Conservation (phyloP, 2,329 filamentous ascomycete species). For the Byssochlamys sp. region DNA sequence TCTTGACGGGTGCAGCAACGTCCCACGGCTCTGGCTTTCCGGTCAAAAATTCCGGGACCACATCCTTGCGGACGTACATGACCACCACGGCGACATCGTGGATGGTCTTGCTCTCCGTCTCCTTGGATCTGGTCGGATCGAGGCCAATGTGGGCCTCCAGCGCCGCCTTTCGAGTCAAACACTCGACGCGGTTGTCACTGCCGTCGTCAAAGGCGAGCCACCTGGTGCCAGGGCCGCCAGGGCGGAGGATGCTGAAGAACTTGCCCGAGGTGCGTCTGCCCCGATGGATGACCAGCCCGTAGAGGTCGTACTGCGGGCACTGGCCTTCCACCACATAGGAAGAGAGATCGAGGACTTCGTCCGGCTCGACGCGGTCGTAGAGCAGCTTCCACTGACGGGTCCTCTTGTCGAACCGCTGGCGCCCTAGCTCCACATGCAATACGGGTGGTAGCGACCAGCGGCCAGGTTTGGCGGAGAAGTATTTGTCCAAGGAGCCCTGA, state of each 20-base stretch:
- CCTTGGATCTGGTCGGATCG: slow-evolving; percentile 27
- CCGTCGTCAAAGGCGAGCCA: slow-evolving; percentile 54
- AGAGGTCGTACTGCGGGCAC: slow-evolving; percentile 45
- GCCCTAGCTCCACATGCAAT: slow-evolving; percentile 47
- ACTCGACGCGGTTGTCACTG: slow-evolving; percentile 47
- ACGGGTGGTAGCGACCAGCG: slow-evolving; percentile 40
- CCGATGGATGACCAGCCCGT: slow-evolving; percentile 52
- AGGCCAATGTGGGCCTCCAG: slow-evolving; percentile 43
- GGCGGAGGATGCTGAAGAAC: slow-evolving; percentile 53
- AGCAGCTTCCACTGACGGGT: slow-evolving; percentile 50
- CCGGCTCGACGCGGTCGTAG: slow-evolving; percentile 46
- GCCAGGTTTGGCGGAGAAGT: slow-evolving; percentile 25
- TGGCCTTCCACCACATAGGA: slow-evolving; percentile 23
- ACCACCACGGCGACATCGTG: slow-evolving; percentile 46
- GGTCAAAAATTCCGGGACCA: slow-evolving; percentile 32
- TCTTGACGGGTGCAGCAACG: slow-evolving; percentile 30
- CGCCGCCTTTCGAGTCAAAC: slow-evolving; percentile 48
- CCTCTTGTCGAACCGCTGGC: slow-evolving; percentile 47
- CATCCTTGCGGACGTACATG: slow-evolving; percentile 47
- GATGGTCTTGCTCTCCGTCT: slow-evolving; percentile 32
- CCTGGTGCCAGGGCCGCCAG: slow-evolving; percentile 44
- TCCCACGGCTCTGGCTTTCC: slow-evolving; percentile 41
- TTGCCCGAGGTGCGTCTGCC: slow-evolving; percentile 49
- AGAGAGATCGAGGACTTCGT: slow-evolving; percentile 45
- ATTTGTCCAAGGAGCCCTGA: slow-evolving; percentile 24